Base-by-base conservation (phyloP, 2,329 filamentous ascomycete genomes). In the Trichoderma pleuroti region DNA sequence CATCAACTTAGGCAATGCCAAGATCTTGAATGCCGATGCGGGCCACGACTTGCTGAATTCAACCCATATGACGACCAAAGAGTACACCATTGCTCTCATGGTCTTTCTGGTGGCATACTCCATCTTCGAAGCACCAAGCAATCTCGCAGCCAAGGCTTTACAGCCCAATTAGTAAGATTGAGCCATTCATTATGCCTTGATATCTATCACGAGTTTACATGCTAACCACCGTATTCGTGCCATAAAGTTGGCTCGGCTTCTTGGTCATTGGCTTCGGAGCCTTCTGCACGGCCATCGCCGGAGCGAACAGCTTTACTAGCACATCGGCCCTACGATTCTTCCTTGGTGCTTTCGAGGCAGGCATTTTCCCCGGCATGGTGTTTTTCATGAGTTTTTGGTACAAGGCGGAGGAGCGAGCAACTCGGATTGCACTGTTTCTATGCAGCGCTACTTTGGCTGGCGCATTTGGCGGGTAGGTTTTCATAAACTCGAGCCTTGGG, bases 341-440 rank as follows among this genome's bases (percentile, higher is more conserved):
- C 4, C 61, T 64, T 4, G 61, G 61, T 26, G 61, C 61, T 5
- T 64, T 64, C 1, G 61, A 64, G 14, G 61, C 61, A 0, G 61
- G 61, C 5, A 64, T 64, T 7, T 64, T 64, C 4, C 61, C 61
- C 5, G 61, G 61, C 32, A 64, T 64, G 61, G 61, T 64, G 2
- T 64, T 64, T 9, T 64, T 64, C 28, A 64, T 64, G 61, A 64
- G 61, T 26, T 64, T 64, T 30, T 64, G 61, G 61, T 64, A 64
- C n/a, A 64, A 64, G 18, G 61, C 61, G 9, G 61, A 64, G 21
- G 61, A 64, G 42, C 42, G 61, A 24, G 61, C 61, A 3, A 64
- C 61, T 34, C 61, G 61, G 11, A 64, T 64, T 7, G 61, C 61
- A 5, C 7, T 64, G 5, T 64, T 64, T 9, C 61, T 64, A 2